Conservation (phyloP, 768 basidiomycete species). For the Rickenella mellea region DNA sequence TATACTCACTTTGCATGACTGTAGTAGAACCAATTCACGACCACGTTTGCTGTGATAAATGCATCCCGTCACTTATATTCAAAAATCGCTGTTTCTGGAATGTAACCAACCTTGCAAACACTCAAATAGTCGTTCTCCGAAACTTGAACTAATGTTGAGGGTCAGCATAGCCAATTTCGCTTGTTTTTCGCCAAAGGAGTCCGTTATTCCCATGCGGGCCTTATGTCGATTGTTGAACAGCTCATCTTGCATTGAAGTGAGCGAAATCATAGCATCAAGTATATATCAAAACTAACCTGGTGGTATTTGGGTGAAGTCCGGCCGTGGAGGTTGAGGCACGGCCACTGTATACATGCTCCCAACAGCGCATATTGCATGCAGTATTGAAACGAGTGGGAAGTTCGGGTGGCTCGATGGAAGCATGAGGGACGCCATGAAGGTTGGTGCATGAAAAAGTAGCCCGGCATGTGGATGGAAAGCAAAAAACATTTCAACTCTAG, state of each 20-base stretch:
- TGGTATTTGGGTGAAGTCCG: slow-evolving; percentile 33
- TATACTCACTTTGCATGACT: slow-evolving; percentile 53
- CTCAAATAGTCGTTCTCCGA: slow-evolving; percentile 48
- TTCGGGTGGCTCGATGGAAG: slow-evolving; percentile 60
- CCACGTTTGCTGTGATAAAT: slow-evolving; percentile 58
- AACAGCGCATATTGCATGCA: slow-evolving; percentile 83
- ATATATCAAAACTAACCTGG: background rate
- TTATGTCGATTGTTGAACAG: slow-evolving; percentile 42
- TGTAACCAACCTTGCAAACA: slow-evolving; percentile 45
- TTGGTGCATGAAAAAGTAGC: slow-evolving; percentile 57
- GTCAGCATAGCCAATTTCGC: slow-evolving; percentile 44
- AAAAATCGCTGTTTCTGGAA: background rate
- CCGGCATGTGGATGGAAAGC: slow-evolving; percentile 64
- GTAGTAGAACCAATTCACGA: slow-evolving; percentile 69
- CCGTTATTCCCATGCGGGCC: slow-evolving; percentile 30
- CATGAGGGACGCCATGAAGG: slow-evolving; percentile 54
- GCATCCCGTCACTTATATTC: background rate
- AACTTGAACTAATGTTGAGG: slow-evolving; percentile 34
- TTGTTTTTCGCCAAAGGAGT: slow-evolving; percentile 60
- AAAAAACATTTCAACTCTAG: slow-evolving; percentile 73
- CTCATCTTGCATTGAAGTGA: slow-evolving; percentile 30
- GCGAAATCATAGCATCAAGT: background rate
- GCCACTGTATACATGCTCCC: slow-evolving; percentile 70
- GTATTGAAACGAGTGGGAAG: slow-evolving; percentile 60
- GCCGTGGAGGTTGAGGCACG: slow-evolving; percentile 45